Evolutionary conservation across 129 eudicot genomes (phyloP), one percentile per base, ranked within the genome.

Genomic region (Saussurea involucrata): DNA sequence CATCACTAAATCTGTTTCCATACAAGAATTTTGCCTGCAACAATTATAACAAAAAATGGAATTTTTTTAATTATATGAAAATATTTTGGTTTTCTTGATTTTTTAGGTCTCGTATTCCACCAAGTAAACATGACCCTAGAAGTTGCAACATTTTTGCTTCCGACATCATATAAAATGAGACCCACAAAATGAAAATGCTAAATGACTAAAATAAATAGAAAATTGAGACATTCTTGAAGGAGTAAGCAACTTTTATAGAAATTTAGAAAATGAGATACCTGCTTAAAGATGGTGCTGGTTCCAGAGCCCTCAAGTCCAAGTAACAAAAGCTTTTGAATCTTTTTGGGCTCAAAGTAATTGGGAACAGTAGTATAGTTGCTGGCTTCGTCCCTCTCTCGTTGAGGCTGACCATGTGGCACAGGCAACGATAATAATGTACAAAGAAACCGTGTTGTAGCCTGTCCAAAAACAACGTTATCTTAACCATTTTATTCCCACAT

Each of bases 201-300:
- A 40, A 40, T 46, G 58, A 15, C 58, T 46, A 46, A 46, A 46
- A 46, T 4, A 46, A 3, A 46, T 5, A 46, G 18, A 44, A 44
- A 44, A 44, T 0, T 13, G 57, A 44, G 57, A 44, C 57, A 15
- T 46, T 46, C 6, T 18, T 58, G 11, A 7, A 58, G 20, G 25
- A 60, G 8, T 1, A 22, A 60, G 3, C 15, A 20, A 58, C 61
- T 69, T 65, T 18, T 24, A 65, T 12, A 63, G n/a, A 53, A 74
- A 55, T 29, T 12, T n/a, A 12, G n/a, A 63, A 63, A 68, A 29
- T n/a, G 36, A 29, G 66, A 33, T 81, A 95, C 99, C 95, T 95
- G 99, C 86, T 95, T 95, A 79, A 95, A 95, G n/a, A 95, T 90
- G 12, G 99, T 95, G 90, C 99, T 95, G 65, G 99, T 95, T 78